Percentiles rank a stretch among this genome's conserved stretches.
phyloP scores from a whole-genome alignment of 371 early-diverging fungal genomes.

The Apophysomyces elegans region DNA sequence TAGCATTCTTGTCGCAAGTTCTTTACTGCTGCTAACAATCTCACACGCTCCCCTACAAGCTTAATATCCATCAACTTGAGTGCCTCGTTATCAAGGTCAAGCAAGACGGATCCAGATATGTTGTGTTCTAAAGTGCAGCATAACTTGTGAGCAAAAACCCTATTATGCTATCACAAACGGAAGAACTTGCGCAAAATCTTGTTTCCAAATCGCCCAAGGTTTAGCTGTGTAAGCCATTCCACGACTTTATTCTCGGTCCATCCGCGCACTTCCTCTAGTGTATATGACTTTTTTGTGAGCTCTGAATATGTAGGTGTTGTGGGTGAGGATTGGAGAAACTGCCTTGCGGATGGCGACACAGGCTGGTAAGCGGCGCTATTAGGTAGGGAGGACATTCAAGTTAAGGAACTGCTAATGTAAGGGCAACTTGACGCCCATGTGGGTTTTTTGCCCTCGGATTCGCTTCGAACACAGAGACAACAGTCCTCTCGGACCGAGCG shows the following conservation, averaged over 20 bases:
- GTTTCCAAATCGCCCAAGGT: conserved; percentile 68
- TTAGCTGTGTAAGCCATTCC: conserved; percentile 76
- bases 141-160: conserved; percentile 11
- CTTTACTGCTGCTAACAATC: conserved; percentile 76
- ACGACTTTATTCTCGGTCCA: conserved; percentile 80
- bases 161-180: not conserved
- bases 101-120: conserved; percentile 80
- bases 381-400: conserved; percentile 14
- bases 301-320: conserved; percentile 57
- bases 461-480: too few species aligned
- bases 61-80: conserved; percentile 84
- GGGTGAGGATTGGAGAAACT: conserved; percentile 38
- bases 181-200: conserved; percentile 63
- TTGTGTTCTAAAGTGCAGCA: conserved; percentile 57
- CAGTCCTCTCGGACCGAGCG: too few species aligned
- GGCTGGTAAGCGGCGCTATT: conserved; percentile 17
- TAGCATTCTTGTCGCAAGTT: conserved; percentile 70
- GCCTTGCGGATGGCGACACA: conserved; percentile 25
- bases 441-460: too few species aligned
- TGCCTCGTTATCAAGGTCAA: conserved; percentile 81
- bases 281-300: conserved; percentile 32
- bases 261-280: conserved; percentile 55
- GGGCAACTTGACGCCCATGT: not conserved
- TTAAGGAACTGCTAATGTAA: conserved; percentile 1
- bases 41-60: conserved; percentile 85